Evolutionary conservation across 139 green algal species (phyloP), one percentile per base, ranked within the genome.

Genomic region (Coelastrella sp.): DNA sequence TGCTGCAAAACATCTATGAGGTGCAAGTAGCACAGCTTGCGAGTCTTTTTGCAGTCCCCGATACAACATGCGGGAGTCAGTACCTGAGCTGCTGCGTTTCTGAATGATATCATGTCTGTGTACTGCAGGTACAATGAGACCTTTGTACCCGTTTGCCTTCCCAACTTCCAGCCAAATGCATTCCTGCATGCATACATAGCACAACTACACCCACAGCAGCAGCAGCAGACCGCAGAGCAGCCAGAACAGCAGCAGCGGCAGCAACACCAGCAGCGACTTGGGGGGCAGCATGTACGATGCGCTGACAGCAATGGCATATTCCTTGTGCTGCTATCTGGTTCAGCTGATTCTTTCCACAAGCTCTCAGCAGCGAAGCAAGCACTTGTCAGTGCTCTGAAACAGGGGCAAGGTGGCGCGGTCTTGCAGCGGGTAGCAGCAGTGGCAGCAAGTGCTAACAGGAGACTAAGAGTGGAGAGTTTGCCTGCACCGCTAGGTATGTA

Each of bases 131-230:
- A 81, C 17, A 81, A 64, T 57, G 79, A 85, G 64, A 85, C 81
- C 1, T 96, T 98, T 77, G 92, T 90, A 0, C 95, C 94, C 1
- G 72, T 98, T 4, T 98, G 95, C 87, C 86, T 98, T 25, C 95
- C 95, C 0, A 81, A 88, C 83, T 96, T 91, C 92, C 95, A 97
- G 89, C 51, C 92, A 0, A 73, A 88, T 32, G 94, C 92, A 32
- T 96, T 96, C 86, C 87, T 98, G 62, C 94, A 98, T 71, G 94
- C 95, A 4, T 96, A 97, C 67, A 91, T 98, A 19, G 30, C 84
- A 51, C 95, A 92, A 89, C 32, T 94, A 30, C 86, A 95, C 17
- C 43, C 76, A 4, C 69, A 21, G 67, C 37, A 67, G 53, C 35
- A 38, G 77, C 40, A 84, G 69, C 48, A 57, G 37, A 48, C n/a